Base-by-base conservation (phyloP, 2,329 filamentous ascomycete genomes). In the Cercospora citrullina region DNA sequence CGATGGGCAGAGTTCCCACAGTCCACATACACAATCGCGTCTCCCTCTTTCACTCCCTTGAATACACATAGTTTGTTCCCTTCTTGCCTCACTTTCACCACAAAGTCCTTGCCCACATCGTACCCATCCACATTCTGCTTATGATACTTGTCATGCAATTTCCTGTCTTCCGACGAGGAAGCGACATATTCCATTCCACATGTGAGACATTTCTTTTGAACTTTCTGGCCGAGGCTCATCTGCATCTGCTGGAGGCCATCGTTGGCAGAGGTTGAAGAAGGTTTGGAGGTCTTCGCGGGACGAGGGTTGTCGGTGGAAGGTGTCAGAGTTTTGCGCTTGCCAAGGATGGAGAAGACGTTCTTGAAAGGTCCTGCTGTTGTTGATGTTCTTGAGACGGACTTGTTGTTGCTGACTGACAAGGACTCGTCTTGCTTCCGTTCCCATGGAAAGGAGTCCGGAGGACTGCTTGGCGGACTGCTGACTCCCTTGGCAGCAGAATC, bases 111-210 rank as follows among this genome's bases (percentile, higher is more conserved):
- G 18, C 85, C 84, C 39, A 90, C 80, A 71, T 89, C 86, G 21
- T 90, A 84, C 1, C 89, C 89, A 26, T 85, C 84, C 2, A 84
- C 80, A 72, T 88, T 86, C 79, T 87, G 85, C 39, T 85, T 84
- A 75, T 90, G 89, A 72, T 87, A 90, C 70, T 87, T 88, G 71
- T 85, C 85, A 75, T 91, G 89, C 64, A 90, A 74, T 6, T 83
- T 84, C n/a, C 82, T 80, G 72, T 91, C 89, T 73, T 89, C 87
- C 6, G 81, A 78, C 60, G 86, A 85, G 0, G 87, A 89, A 4
- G 87, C 85, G 36, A 87, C 83, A 72, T 90, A 91, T 63, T 89
- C 86, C 89, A 91, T 91, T 0, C 87, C 86, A 72, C 89, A 91
- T 2, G 80, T 81, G 42, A 81, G 80, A 77, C 89, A 91, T 10